Conservation (phyloP, 257 asterid genomes). For the Eustoma russellianum region DNA sequence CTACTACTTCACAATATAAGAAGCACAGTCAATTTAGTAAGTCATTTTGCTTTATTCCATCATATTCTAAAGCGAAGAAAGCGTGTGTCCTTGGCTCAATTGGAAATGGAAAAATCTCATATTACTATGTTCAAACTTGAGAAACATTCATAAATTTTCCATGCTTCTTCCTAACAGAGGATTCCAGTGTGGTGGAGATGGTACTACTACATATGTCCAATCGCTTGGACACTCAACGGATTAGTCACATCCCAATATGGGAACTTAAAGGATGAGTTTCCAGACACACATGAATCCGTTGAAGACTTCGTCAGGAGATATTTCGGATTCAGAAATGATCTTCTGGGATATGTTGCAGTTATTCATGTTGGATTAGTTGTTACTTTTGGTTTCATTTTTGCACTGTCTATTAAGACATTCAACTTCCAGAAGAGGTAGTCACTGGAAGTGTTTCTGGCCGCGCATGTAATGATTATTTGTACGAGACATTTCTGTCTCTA, state of each 20-base stretch:
- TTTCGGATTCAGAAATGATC: constrained; percentile 47
- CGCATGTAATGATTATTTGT: too few relatives aligned
- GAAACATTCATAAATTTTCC: neutral
- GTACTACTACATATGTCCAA: constrained; percentile 9
- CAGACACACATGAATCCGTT: constrained; percentile 35
- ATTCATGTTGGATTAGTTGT: constrained; percentile 37
- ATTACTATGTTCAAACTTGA: neutral
- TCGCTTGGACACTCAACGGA: constrained; percentile 15
- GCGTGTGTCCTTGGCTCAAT: too few relatives aligned
- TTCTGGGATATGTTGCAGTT: constrained; percentile 44
- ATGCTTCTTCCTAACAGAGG: neutral
- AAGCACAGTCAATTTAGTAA: too few relatives aligned
- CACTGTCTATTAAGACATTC: constrained; percentile 47
- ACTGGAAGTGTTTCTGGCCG: neutral
- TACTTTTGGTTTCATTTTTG: constrained; percentile 54
- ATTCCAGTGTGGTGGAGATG: constrained; percentile 22
- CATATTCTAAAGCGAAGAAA: too few relatives aligned
- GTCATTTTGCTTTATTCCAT: too few relatives aligned
- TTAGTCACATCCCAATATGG: constrained; percentile 16
- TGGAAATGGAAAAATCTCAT: neutral
- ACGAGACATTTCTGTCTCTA: too few relatives aligned
- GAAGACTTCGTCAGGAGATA: constrained; percentile 41
- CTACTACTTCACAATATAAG: too few relatives aligned
- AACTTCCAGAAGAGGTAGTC: constrained; percentile 62
- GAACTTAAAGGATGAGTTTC: constrained; percentile 1